Base-by-base conservation (phyloP, 2,329 filamentous ascomycete species). In the Cercospora brassicicola region DNA sequence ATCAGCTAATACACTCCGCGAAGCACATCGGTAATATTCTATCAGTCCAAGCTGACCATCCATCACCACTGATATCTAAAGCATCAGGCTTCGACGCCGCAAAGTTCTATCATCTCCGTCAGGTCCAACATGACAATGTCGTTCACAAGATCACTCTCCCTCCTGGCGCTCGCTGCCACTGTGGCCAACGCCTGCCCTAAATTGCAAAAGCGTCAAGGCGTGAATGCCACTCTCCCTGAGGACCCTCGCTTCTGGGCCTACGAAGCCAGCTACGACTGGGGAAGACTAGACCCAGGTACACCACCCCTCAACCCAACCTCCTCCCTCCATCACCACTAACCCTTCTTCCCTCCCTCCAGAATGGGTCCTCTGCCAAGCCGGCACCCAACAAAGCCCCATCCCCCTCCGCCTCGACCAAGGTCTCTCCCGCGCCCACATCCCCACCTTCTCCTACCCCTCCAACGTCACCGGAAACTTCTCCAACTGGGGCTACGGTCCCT, bases 341-440 rank as follows among this genome's bases (percentile, higher is more conserved):
- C 23, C 36, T n/a, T 15, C 13, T 15, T 15, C 6, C 42, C 18
- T 6, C 8, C 45, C n/a, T 48, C 42, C 69, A 77, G 79, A 78
- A 53, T 84, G 84, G 71, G 73, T 76, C 5, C 74, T 81, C 20
- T 86, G 84, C 77, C 84, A 85, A 69, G 82, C 80, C 15, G 84
- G 84, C 39, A 84, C 82, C 0, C 81, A 83, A 65, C 84, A 86
- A 73, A 82, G 83, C 0, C 84, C 84, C 6, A 85, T 86, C 62
- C 76, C 79, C 0, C 79, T 86, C 7, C 76, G 73, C 8, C 75
- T 81, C 31, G 73, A 75, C 23, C 76, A 80, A 64, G 82, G 82
- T 7, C 76, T 84, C 4, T 79, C 82, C 2, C 69, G 73, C 20
- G 77, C 76, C 28, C 82, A 84, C 72, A 75, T 75, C 1, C 78